Conservation (phyloP, 2,329 filamentous ascomycete species). For the Phialophora tarda region DNA sequence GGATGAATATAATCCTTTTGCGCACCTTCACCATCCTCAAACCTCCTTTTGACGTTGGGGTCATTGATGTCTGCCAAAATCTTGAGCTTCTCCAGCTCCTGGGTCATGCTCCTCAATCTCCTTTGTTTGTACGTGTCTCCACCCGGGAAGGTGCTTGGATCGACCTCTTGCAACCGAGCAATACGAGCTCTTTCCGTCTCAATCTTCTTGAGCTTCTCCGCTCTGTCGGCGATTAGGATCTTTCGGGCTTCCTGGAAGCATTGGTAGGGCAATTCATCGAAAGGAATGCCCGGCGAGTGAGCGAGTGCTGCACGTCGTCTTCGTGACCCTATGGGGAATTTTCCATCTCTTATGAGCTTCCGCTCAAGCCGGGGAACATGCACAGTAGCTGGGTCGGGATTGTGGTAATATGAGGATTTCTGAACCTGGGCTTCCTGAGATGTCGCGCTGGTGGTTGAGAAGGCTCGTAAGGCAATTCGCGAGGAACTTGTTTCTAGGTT, state of each 20-base stretch:
- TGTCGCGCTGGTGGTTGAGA: slow-evolving; percentile 28
- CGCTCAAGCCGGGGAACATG: slow-evolving; percentile 68
- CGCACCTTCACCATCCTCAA: slow-evolving; percentile 88
- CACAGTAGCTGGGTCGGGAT: slow-evolving; percentile 70
- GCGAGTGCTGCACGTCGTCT: slow-evolving; percentile 77
- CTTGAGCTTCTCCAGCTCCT: slow-evolving; percentile 78
- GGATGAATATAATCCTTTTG: background rate
- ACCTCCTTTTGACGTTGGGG: slow-evolving; percentile 87
- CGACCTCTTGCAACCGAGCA: slow-evolving; percentile 65
- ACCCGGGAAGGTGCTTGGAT: slow-evolving; percentile 63
- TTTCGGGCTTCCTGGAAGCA: slow-evolving; percentile 96
- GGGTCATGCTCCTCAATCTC: slow-evolving; percentile 71
- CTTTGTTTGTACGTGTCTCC: slow-evolving; percentile 70
- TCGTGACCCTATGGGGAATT: slow-evolving; percentile 79
- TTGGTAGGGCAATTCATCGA: slow-evolving; percentile 94
- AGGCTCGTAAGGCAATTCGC: slow-evolving; percentile 13
- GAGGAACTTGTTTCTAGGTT: slow-evolving; percentile 22
- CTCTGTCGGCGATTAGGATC: slow-evolving; percentile 76
- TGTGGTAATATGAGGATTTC: slow-evolving; percentile 50
- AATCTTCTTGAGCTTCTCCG: slow-evolving; percentile 79
- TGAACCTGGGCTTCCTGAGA: slow-evolving; percentile 45
- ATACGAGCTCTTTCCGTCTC: slow-evolving; percentile 71
- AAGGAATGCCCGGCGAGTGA: slow-evolving; percentile 72
- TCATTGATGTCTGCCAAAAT: slow-evolving; percentile 94
- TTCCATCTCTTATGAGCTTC: slow-evolving; percentile 69